Base-by-base conservation (phyloP, 805 yeast species). In the Brettanomyces custersianus region DNA sequence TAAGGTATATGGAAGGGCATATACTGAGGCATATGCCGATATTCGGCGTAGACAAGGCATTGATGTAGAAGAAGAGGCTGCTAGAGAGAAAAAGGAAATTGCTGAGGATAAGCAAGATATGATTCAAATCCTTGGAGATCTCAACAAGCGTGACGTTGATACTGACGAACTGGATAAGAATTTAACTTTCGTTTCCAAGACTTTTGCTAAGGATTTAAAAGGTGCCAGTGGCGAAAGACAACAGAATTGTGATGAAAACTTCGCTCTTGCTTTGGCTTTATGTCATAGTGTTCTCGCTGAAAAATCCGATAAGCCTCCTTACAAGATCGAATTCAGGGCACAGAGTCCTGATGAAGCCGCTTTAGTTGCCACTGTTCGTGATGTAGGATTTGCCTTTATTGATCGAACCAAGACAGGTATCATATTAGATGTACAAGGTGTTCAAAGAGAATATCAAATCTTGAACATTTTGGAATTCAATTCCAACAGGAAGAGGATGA, bases 261-360 rank as follows among this genome's bases (percentile, higher is more conserved):
- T 83, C 52, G 79, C 81, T 86, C 56, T 81, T 29, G 75, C 83
- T 0, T 61, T 83, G 34, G 84, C 90, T 0, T 60, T 83, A 23
- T 83, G 94, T 61, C 92, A 83, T 51, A 76, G 88, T 37, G 92
- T 83, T 18, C 55, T 83, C 30, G 72, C 77, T 20, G 94, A 83
- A 48, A 69, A 71, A 26, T 77, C 78, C 42, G 77, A 77, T 27
- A 65, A 67, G 19, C 67, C 74, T 45, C 76, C 84, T 3, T 68
- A 61, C 2, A 77, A 68, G 40, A 46, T 70, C 35, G 62, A 73
- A 19, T 59, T 80, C 26, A 78, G 80, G 48, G 92, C 92, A 0
- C 92, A 82, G 53, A 78, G 87, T 19, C 94, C 94, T 0, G 94
- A 83, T 65, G 94, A 83, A 57, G 87, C 88, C 20, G 92, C 94